phyloP scores from a whole-genome alignment of 768 basidiomycete species.

The Cubamyces lactineus region DNA sequence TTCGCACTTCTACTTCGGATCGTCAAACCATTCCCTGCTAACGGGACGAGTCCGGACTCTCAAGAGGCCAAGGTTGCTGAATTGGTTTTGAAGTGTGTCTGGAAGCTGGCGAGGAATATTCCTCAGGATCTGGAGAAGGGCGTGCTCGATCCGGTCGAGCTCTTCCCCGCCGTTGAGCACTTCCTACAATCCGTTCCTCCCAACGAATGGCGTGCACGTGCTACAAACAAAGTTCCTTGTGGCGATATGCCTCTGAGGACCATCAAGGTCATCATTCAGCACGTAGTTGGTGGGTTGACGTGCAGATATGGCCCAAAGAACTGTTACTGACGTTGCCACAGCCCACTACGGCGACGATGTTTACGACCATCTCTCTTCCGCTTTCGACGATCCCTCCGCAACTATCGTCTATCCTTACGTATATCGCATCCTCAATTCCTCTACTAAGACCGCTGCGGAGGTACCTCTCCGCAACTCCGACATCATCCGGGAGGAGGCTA shows the following conservation, averaged over 20 bases:
- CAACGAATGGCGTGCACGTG: constrained; percentile 93
- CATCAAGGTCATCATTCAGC: constrained; percentile 98
- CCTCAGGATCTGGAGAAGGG: constrained; percentile 86
- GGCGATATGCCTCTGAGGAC: constrained; percentile 98
- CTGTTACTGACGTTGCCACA: constrained; percentile 34
- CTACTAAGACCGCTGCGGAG: constrained; percentile 48
- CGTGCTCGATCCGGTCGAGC: constrained; percentile 80
- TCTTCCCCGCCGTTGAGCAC: constrained; percentile 91
- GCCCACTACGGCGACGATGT: constrained; percentile 88
- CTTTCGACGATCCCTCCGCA: constrained; percentile 97
- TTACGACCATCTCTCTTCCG: constrained; percentile 86
- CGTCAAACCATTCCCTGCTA: constrained; percentile 80
- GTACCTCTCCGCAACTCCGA: constrained; percentile 33
- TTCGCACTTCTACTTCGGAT: constrained; percentile 84
- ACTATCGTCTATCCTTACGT: constrained; percentile 97
- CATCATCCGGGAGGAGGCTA: constrained; percentile 39
- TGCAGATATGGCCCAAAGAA: not conserved
- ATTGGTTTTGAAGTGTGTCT: constrained; percentile 93
- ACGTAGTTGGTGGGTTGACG: constrained; percentile 81
- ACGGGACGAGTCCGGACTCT: constrained; percentile 70
- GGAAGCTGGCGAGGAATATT: constrained; percentile 95
- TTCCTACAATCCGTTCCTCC: constrained; percentile 94
- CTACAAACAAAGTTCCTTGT: constrained; percentile 88
- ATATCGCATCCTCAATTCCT: constrained; percentile 85
- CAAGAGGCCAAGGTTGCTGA: constrained; percentile 90